Evolutionary conservation across 805 yeast species (phyloP), one percentile per base, ranked within the genome.

Genomic region (Maudiozyma pseudohumilis): DNA sequence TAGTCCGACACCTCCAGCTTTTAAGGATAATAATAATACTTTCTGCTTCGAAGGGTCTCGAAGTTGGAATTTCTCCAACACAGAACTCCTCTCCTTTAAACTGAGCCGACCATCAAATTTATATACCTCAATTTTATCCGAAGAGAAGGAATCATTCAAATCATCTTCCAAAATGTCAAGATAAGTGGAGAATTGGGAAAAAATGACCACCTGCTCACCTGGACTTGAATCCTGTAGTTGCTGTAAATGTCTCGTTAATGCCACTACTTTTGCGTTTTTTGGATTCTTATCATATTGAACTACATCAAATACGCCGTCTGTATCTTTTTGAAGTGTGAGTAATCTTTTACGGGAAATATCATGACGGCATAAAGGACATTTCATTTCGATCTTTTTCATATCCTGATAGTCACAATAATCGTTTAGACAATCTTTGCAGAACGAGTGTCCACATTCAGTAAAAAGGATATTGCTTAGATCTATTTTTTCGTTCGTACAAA

Each of bases 1-100:
- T 44, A 88, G 65, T 0, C 96, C 96, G 10, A 87, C 95, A 6
- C 96, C 96, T 18, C 96, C 96, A 0, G 96, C 94, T 56, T 86
- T 88, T 44, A 87, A 61, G 6, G 94, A 81, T 15, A 88, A 55
- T 17, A 88, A 61, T 9, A 88, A 55, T 1, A 88, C 70, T 4
- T 71, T 68, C 44, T 47, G 57, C 21, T 45, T 47, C 9, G 39
- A 46, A 3, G 61, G 52, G 32, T 61, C 61, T 27, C 53, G 52
- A 4, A 25, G 29, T 25, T 47, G 62, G 53, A 89, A 88, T 15
- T 69, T 67, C 12, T 65, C 69, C 29, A 89, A 59, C 0, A 83
- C 73, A 15, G 58, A 61, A 19, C 76, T 72, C 28, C 97, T 67
- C 41, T 80, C 81, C 13, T 66, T 72, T 63, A 82, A 65, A 20